Evolutionary conservation across 148 eudicot genomes (phyloP), one percentile per base, ranked within the genome.

Genomic region (Mesembryanthemum crystallinum): DNA sequence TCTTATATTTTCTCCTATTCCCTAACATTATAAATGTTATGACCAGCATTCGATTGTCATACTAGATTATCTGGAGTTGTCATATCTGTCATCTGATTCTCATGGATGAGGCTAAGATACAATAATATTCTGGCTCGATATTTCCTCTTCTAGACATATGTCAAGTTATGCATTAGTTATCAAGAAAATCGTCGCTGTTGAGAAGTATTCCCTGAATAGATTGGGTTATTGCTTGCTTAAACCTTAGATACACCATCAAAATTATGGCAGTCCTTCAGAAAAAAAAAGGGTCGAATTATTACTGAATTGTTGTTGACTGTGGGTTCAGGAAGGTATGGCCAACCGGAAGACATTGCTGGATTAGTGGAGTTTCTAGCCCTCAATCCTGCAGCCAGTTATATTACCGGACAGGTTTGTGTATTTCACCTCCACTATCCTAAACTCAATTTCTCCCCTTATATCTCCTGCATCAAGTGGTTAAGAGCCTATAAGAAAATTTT

Each of bases 321-420:
- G 51, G 59, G 24, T 76, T 14, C 90, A 92, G 97, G 97, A 71
- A 62, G 91, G 69, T 92, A 88, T 49, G 97, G 97, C 77, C 74
- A 83, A 78, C 91, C 94, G 47, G 97, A 88, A 77, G 94, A 92
- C 79, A 86, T 92, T 65, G 94, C 94, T 74, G 97, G 97, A 64
- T 76, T 92, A 45, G 90, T 92, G 55, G 94, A 92, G 78, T 92
- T 90, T 84, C 82, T 92, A 79, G 94, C 94, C 23, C 91, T 89
- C 15, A 77, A 79, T 73, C 92, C 97, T 23, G 94, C 97, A 8
- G 89, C 97, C 39, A 77, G 83, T 82, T 92, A 89, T 75, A 90
- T 89, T 62, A 90, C 97, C 27, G 97, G 94, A 85, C 94, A 92
- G 94, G 97, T 89, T 54, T 18, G 55, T 37, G 10, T 35, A 30